Evolutionary conservation across 2,329 filamentous ascomycete genomes (phyloP).

Genomic region (Colletotrichum plurivorum): DNA sequence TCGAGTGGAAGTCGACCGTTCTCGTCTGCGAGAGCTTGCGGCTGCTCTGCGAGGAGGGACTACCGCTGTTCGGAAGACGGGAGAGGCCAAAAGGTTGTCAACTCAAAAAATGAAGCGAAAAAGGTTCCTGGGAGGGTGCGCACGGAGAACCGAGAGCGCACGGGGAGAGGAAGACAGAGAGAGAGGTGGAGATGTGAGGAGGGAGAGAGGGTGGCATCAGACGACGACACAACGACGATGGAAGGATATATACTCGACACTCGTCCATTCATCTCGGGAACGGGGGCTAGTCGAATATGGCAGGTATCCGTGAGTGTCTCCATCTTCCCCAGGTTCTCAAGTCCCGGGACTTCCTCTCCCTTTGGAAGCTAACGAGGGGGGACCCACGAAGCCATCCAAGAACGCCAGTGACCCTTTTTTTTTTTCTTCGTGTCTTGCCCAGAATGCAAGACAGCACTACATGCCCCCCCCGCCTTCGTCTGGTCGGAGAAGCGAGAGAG

Average conservation of each 20-base stretch:
- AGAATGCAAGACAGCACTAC: conserved; percentile 28
- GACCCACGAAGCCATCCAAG: conserved; percentile 30
- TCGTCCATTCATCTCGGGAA: background rate
- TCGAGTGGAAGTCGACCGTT: background rate
- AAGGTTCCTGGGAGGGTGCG: background rate
- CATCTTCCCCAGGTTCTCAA: conserved; percentile 1
- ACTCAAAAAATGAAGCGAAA: conserved; percentile 12
- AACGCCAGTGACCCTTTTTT: conserved; percentile 22
- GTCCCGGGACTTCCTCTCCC: conserved; percentile 6
- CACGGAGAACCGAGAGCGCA: background rate
- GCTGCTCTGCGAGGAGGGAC: background rate
- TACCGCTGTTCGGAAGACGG: conserved; percentile 13
- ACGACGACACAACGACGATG: conserved; percentile 24
- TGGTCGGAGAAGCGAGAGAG: background rate
- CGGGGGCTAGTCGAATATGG: background rate
- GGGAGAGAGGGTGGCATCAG: conserved; percentile 15
- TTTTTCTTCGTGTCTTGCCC: background rate
- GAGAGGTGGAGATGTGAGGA: background rate
- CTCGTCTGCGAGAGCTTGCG: conserved; percentile 13
- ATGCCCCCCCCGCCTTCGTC: conserved; percentile 22
- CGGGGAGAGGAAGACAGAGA: background rate
- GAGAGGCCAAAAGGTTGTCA: conserved; percentile 16
- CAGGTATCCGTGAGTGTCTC: background rate
- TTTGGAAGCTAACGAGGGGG: conserved; percentile 14
- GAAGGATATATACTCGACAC: conserved; percentile 14